Percentiles rank a stretch among this genome's conserved stretches.
These are phyloP conservation scores for Jackrogersella minutella DNA, from an alignment of 495 filamentous ascomycete species.

Conservation along the genomic window DNA sequence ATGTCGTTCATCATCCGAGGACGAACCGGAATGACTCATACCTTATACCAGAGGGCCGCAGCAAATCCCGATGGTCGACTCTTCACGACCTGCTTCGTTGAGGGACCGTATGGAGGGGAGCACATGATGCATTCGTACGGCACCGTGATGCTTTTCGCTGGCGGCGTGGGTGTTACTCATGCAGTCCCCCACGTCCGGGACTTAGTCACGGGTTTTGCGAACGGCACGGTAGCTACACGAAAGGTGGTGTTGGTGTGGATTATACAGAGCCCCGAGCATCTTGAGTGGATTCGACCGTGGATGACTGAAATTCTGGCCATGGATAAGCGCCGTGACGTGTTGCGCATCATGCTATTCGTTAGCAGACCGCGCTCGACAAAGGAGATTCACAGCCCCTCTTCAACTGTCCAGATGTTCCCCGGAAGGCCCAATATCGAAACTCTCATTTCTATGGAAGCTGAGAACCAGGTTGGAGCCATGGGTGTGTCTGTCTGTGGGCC, in stretches of 20 bases:
- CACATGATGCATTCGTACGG: conserved; percentile 78
- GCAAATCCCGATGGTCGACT: conserved; percentile 66
- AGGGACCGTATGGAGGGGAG: conserved; percentile 83
- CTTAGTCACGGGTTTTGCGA: conserved; percentile 72
- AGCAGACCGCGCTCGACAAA: conserved; percentile 80
- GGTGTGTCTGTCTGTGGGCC: conserved; percentile 89
- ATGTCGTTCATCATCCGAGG: conserved; percentile 82
- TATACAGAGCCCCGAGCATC: conserved; percentile 84
- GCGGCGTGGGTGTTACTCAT: conserved; percentile 89
- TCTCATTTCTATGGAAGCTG: conserved; percentile 80
- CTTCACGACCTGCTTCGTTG: conserved; percentile 69
- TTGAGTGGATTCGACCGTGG: conserved; percentile 93
- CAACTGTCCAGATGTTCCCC: conserved; percentile 89
- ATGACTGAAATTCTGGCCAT: conserved; percentile 94
- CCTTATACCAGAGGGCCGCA: conserved; percentile 73
- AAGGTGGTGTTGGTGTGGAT: conserved; percentile 89
- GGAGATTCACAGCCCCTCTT: conserved; percentile 82
- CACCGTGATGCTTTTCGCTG: conserved; percentile 85
- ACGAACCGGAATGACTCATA: conserved; percentile 83
- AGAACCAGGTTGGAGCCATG: conserved; percentile 79
- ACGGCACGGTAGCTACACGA: conserved; percentile 76
- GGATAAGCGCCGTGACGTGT: conserved; percentile 79
- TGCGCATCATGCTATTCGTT: conserved; percentile 88
- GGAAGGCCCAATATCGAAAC: conserved; percentile 71
- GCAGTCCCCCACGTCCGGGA: conserved; percentile 80